Conservation (phyloP, 768 basidiomycete genomes). For the Lactarius hengduanensis region DNA sequence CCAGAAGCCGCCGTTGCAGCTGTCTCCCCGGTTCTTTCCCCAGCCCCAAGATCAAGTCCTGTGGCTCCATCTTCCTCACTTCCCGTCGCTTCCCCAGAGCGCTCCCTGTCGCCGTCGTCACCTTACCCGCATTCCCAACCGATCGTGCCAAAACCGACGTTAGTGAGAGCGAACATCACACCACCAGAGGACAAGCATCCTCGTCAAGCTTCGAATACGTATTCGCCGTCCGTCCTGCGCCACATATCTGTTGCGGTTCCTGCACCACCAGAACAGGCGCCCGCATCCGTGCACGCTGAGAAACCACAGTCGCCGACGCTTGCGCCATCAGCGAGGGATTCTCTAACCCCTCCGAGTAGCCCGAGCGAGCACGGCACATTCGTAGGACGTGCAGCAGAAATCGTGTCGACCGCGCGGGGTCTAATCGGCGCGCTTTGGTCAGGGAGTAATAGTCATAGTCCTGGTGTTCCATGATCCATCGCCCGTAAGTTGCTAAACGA, state of each 20-base stretch:
- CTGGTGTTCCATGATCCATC: constrained; percentile 12
- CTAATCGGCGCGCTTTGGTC: constrained; percentile 66
- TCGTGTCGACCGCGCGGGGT: constrained; percentile 77
- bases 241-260: constrained; percentile 15
- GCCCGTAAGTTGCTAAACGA: background rate
- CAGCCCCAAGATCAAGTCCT: constrained; percentile 2
- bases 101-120: background rate
- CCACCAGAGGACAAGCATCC: constrained; percentile 10
- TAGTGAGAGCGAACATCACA: constrained; percentile 1
- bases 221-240: constrained; percentile 23
- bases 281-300: constrained; percentile 19
- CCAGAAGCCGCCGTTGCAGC: background rate
- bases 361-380: constrained; percentile 37
- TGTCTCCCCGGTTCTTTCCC: background rate
- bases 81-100: background rate
- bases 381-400: constrained; percentile 67
- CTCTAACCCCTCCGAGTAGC: constrained; percentile 33
- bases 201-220: constrained; percentile 24
- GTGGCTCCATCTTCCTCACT: background rate
- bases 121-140: background rate
- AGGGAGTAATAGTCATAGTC: constrained; percentile 27
- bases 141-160: constrained; percentile 1
- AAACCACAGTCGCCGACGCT: constrained; percentile 9
- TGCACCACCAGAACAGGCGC: constrained; percentile 18
- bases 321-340: constrained; percentile 28